Conservation (phyloP, 2,329 filamentous ascomycete genomes). For the Pseudogymnoascus sp. region DNA sequence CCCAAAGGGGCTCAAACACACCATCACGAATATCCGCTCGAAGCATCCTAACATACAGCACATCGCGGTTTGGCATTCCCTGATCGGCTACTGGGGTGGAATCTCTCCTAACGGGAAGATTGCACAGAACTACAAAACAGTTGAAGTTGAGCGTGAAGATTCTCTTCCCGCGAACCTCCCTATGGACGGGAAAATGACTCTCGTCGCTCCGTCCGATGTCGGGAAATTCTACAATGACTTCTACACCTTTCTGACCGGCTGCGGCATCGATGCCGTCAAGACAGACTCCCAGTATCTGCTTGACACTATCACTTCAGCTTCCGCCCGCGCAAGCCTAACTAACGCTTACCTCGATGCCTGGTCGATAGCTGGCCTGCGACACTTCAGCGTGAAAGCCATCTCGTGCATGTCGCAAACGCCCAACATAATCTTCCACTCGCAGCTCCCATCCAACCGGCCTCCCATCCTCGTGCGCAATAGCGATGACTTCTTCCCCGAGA, state of each 20-base stretch:
- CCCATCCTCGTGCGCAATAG: constrained; percentile 76
- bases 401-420: constrained; percentile 94
- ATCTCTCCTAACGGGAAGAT: constrained; percentile 70
- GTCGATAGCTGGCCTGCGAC: constrained; percentile 67
- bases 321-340: constrained; percentile 65
- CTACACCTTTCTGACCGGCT: constrained; percentile 69
- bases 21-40: constrained; percentile 62
- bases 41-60: constrained; percentile 69
- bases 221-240: constrained; percentile 81
- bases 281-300: constrained; percentile 86
- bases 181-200: constrained; percentile 59
- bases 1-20: constrained; percentile 68
- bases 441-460: constrained; percentile 70
- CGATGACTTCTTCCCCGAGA: constrained; percentile 84
- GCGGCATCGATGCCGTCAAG: constrained; percentile 82
- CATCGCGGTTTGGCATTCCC: constrained; percentile 89
- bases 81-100: constrained; percentile 85
- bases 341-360: constrained; percentile 79
- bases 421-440: constrained; percentile 77
- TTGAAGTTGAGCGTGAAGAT: constrained; percentile 49
- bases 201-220: constrained; percentile 70
- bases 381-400: constrained; percentile 73
- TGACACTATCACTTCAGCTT: constrained; percentile 65
- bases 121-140: constrained; percentile 71
- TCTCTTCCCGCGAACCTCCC: constrained; percentile 42